Base-by-base conservation (phyloP, 2,329 filamentous ascomycete genomes). In the Drechmeria coniospora region DNA sequence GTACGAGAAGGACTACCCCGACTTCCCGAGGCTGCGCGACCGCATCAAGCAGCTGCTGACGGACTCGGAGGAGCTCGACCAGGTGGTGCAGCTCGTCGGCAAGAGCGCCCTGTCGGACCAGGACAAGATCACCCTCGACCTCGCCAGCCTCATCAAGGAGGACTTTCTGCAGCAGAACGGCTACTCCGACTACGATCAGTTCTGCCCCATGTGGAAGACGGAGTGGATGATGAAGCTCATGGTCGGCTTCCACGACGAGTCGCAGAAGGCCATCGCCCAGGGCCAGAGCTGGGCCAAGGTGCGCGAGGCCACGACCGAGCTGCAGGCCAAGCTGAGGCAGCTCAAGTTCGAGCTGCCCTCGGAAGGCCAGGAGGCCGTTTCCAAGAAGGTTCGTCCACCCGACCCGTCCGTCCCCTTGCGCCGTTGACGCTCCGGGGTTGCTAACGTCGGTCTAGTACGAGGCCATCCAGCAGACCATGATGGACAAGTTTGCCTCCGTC, bases 141-240 rank as follows among this genome's bases (percentile, higher is more conserved):
- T 98, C 36, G 81, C 90, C 12, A 76, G 73, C 12, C 63, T 98
- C 42, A 63, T 98, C 57, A 98, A 98, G 72, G 90, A 98, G 50
- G 90, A 98, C 54, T 98, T 98, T 63, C 54, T 98, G 51, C 90
- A 98, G 60, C 90, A 98, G 57, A 98, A 98, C 61, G 90, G 90
- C 37, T 98, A 98, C 72, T 90, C 80, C 41, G 83, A 95, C 57
- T 95, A 98, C 53, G 90, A 98, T 51, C 86, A 95, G 61, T 98
- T 92, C 74, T 98, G 90, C 51, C 90, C 90, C 27, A 71, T 98
- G 48, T 98, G 90, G 90, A 98, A 98, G 77, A 98, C 90, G 0
- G 80, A 92, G 55, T 98, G 90, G 78, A 95, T 98, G 90, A 98
- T 98, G 90, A 94, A 92, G 71, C 79, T 83, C 38, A 95, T 98